These are phyloP conservation scores for Dictyostelium capitatum DNA, from an alignment of 78 protist genomes.

Conservation along the genomic window DNA sequence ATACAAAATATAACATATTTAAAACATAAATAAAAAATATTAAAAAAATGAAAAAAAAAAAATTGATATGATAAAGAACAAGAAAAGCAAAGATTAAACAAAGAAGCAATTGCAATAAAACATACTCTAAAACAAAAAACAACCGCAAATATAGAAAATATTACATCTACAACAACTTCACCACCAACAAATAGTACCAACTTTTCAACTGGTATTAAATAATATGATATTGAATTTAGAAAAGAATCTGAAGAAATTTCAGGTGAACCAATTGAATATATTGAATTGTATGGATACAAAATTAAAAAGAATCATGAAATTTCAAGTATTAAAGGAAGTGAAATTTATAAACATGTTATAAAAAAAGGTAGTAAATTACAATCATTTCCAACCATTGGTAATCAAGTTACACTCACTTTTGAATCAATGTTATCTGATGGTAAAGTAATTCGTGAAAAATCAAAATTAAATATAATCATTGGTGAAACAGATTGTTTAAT, in stretches of 20 bases:
- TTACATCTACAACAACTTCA: no score
- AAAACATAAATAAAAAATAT: no score
- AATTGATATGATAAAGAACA: no score
- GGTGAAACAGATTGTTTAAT: conserved; percentile 11
- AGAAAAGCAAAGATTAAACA: no score
- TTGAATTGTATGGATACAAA: background rate
- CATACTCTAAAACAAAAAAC: no score
- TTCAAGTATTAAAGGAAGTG: background rate
- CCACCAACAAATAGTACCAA: no score
- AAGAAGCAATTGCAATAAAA: no score
- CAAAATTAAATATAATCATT: background rate
- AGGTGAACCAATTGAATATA: background rate
- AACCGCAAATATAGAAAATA: no score
- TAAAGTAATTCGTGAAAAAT: background rate
- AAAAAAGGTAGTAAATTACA: background rate
- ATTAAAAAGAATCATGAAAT: background rate
- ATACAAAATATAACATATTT: no score
- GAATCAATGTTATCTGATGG: no score
- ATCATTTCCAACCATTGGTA: background rate
- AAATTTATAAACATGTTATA: conserved; percentile 6
- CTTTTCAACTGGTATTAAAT: no score
- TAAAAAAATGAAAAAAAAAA: no score
- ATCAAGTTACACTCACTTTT: background rate
- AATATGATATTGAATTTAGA: background rate
- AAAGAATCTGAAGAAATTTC: background rate